These are phyloP conservation scores for Rhodotorula paludigena DNA, from an alignment of 768 basidiomycete genomes.

Conservation along the genomic window DNA sequence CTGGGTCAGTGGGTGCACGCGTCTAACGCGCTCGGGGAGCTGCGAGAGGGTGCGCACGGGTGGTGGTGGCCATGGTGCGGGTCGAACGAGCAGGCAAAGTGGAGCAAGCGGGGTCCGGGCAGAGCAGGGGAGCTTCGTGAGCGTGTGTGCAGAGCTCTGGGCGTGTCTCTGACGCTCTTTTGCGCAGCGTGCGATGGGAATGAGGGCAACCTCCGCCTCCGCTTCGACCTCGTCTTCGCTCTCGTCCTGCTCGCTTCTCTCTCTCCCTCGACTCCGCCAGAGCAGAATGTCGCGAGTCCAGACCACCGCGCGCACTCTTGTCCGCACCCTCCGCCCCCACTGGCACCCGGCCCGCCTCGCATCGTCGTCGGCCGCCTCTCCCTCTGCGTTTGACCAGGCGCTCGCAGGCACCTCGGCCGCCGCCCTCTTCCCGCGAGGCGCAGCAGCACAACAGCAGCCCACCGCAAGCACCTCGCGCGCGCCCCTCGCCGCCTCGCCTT, in stretches of 20 bases:
- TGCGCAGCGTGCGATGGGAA: not conserved
- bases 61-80: not conserved
- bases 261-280: not conserved
- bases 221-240: not conserved
- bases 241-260: not conserved
- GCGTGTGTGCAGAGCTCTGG: not conserved
- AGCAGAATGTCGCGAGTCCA: not conserved
- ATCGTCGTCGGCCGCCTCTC: not conserved
- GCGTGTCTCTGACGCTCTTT: not conserved
- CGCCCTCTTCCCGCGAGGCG: not conserved
- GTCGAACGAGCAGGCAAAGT: not conserved
- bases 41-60: not conserved
- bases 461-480: not conserved
- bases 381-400: not conserved
- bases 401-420: not conserved
- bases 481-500: not conserved
- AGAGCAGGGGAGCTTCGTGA: no score
- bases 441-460: not conserved
- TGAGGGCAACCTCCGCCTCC: constrained; percentile 44
- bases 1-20: not conserved
- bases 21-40: not conserved
- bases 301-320: not conserved
- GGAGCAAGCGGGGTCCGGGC: no score
- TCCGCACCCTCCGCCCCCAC: not conserved
- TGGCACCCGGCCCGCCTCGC: not conserved